Base-by-base conservation (phyloP, 176 grass and related monocot species). In the Bonia amplexicaulis region DNA sequence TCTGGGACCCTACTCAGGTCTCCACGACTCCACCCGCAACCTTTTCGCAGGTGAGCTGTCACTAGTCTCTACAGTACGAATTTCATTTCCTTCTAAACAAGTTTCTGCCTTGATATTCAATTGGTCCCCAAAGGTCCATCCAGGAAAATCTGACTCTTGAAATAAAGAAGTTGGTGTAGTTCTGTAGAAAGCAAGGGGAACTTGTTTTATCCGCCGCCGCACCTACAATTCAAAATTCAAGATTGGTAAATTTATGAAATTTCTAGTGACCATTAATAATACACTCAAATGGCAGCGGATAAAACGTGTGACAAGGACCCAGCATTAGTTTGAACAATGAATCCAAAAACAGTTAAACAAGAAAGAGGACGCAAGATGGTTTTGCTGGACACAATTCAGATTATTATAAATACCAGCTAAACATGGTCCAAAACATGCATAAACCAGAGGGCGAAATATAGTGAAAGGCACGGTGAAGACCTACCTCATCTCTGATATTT, bases 181-280 rank as follows among this genome's bases (percentile, higher is more conserved):
- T 87, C 81, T 93, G 84, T 94, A 98, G 88, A 95, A 98, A 76
- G 96, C 96, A 84, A 98, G 88, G 27, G 96, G 93, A 53, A 95
- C 91, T 82, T 96, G 96, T 86, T 95, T 98, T 95, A 98, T 92
- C 74, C 96, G 82, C 41, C 91, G 82, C 39, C 93, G 77, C 31
- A 88, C 87, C 93, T 98, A 85, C 91, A 96, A 90, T 80, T 81
- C 17, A 71, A 80, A 89, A 48, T 57, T 70, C 35, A 89, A 66
- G 53, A 45, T 75, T 59, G 26, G 68, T 71, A 39, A 83, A 65
- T 42, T 45, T 33, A 55, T 2, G 22, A 69, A 76, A 79, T 35
- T 62, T 42, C 61, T 85, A 71, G 13, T 16, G 55, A 33, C 42
- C 14, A 77, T 44, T 70, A 27, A 71, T 54, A 71, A 81, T 63